These are phyloP conservation scores for Colletotrichum sp. DNA, from an alignment of 2,329 filamentous ascomycete genomes.

Conservation along the genomic window DNA sequence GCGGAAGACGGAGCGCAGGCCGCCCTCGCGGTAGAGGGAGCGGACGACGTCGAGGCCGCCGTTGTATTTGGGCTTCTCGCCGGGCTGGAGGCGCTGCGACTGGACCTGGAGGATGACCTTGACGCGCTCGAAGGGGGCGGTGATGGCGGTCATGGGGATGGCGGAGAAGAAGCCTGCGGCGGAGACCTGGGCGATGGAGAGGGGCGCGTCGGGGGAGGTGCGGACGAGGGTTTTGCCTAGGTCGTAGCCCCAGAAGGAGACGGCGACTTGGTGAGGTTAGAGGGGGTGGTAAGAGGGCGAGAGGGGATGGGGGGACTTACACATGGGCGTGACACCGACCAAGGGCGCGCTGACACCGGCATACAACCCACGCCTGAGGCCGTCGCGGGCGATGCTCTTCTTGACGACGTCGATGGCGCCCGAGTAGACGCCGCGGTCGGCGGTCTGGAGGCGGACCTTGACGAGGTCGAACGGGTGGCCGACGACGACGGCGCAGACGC, in stretches of 20 bases:
- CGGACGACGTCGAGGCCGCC: slow-evolving; percentile 90
- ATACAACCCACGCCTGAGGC: slow-evolving; percentile 73
- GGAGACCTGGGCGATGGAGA: slow-evolving; percentile 86
- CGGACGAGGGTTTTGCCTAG: slow-evolving; percentile 89
- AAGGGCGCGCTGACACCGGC: slow-evolving; percentile 96
- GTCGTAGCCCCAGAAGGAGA: slow-evolving; percentile 88
- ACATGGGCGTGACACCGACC: slow-evolving; percentile 98
- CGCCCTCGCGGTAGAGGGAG: slow-evolving; percentile 91
- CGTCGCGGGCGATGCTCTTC: slow-evolving; percentile 88
- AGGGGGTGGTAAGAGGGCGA: too few relatives aligned
- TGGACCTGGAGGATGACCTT: slow-evolving; percentile 99
- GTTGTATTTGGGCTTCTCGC: slow-evolving; percentile 90
- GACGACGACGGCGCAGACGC: slow-evolving; percentile 91
- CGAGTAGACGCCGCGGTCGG: slow-evolving; percentile 89
- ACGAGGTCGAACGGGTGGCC: slow-evolving; percentile 97
- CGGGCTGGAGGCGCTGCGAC: slow-evolving; percentile 87
- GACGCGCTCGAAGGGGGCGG: slow-evolving; percentile 98
- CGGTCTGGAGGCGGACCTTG: slow-evolving; percentile 96
- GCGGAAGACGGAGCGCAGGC: slow-evolving; percentile 89
- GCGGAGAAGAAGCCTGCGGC: slow-evolving; percentile 97
- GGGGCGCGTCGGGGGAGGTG: slow-evolving; percentile 66
- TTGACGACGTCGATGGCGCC: slow-evolving; percentile 90
- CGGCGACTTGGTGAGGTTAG: slow-evolving; percentile 57
- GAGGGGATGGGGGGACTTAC: too few relatives aligned
- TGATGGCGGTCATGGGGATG: slow-evolving; percentile 96